Base-by-base conservation (phyloP, 2,329 filamentous ascomycete species). In the Diaporthe sp. region DNA sequence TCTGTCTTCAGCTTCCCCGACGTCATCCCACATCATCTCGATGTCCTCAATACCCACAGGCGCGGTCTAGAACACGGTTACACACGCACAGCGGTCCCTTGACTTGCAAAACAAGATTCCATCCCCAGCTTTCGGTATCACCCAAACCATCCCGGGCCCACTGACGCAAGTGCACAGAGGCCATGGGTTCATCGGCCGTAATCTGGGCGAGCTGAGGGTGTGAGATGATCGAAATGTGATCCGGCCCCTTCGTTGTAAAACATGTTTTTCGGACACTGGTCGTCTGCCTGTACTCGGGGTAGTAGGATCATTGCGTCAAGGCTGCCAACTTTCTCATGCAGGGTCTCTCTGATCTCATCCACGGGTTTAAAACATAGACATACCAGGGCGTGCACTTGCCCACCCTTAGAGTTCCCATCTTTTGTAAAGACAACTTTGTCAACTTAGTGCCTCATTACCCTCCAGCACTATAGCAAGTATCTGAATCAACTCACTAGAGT, bases 251-350 rank as follows among this genome's bases (percentile, higher is more conserved):
- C 17, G 39, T 67, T 34, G 53, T 46, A 67, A 72, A 75, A 49
- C 73, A 75, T 65, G 73, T 72, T 75, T 75, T 67, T 68, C 28
- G 9, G 58, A 34, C 53, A 51, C 22, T 42, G 15, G 53, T 71
- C 57, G 49, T 46, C 25, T 72, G 60, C 37, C 28, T 44, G 13
- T 31, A 55, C 57, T 68, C 28, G n/a, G 10, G 34, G 39, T n/a
- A 46, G 55, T 34, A 71, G 34, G 42, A 73, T 22, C 57, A 76
- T 77, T 77, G 76, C 76, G 76, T 77, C 76, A 77, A 77, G 55
- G 58, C 70, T 77, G 76, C 76, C 76, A 77, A 77, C 70, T 77
- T 75, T 75, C 58, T 73, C 60, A 75, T 70, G 75, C 55, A 75
- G 62, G 70, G 73, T 72, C 68, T 71, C 68, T 58, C 28, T 71